A percentile compares a stretch with the other conserved stretches of the same genome.
Conservation (phyloP, 2,329 filamentous ascomycete genomes). For the Dryadomyces sulphureus region DNA sequence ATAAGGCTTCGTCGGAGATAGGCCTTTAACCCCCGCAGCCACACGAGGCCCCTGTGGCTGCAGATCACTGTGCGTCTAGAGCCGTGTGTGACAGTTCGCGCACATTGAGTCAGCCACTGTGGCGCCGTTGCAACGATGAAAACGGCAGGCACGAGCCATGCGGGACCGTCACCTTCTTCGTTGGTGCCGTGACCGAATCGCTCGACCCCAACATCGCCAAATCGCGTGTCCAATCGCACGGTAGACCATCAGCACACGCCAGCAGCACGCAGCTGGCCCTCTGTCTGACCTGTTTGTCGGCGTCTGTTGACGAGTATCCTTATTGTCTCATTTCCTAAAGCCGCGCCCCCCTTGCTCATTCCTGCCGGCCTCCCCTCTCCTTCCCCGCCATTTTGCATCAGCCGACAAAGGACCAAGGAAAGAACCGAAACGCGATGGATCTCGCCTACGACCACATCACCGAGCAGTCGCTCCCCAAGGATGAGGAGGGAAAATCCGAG, state of each 20-base stretch:
- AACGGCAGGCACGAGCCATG: neutral
- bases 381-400: neutral
- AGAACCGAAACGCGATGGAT: constrained; percentile 77
- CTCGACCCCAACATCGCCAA: neutral
- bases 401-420: too few relatives aligned
- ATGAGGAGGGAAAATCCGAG: constrained; percentile 29
- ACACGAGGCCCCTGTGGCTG: too few relatives aligned
- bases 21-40: too few relatives aligned
- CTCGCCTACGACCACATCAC: constrained; percentile 93
- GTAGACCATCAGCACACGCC: neutral
- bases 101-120: too few relatives aligned
- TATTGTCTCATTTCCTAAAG: constrained; percentile 2
- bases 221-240: neutral
- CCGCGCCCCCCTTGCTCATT: too few relatives aligned
- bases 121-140: too few relatives aligned
- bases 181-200: neutral
- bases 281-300: neutral
- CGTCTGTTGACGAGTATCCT: neutral
- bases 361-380: neutral
- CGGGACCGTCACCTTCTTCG: neutral
- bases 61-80: too few relatives aligned
- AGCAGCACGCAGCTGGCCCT: neutral
- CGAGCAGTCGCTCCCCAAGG: constrained; percentile 58
- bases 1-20: too few relatives aligned
- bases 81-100: too few relatives aligned